Evolutionary conservation across 1,139 yeast genomes (phyloP), one percentile per base, ranked within the genome.

Genomic region (Pichia terricola): DNA sequence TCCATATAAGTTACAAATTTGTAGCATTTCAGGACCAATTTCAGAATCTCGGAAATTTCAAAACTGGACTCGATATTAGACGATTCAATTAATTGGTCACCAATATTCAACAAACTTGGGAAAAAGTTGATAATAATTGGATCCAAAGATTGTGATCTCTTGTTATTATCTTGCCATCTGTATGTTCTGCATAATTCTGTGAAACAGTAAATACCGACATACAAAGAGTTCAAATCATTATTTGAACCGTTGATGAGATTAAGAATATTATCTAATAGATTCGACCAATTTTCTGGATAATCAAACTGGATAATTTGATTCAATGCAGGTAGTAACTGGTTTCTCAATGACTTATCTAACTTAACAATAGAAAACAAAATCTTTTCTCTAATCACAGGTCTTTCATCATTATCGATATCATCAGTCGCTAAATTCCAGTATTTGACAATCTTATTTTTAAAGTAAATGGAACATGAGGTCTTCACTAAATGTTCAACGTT

Each of bases 1-100:
- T 86, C 95, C 53, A 75, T 77, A 60, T 79, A 83, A 2, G 94
- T 83, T 39, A 81, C 85, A 62, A 83, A 85, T 62, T 89, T 89
- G 68, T 81, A 88, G 43, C 76, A 71, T 60, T 91, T 91, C 46
- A 89, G 64, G 39, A 88, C 73, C 52, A 86, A 69, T 53, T 83
- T 84, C 43, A 87, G 67, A 69, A 89, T 80, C 52, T 87, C 95
- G 10, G 91, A 94, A 5, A 68, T 60, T 45, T 62, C 65, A 44
- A 45, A 55, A 30, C 47, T 48, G 10, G 35, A 40, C 28, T 65
- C 58, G 44, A 72, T 73, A 42, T 67, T 58, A 35, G 69, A 66
- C 45, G 72, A 70, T 34, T 73, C 71, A 8, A 85, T 67, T 4
- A 75, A 64, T 26, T 70, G 63, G 45, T 77, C 75, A 3, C 94